Conservation (phyloP, 345 rosid genomes). For the Eucalyptus tenuipes region DNA sequence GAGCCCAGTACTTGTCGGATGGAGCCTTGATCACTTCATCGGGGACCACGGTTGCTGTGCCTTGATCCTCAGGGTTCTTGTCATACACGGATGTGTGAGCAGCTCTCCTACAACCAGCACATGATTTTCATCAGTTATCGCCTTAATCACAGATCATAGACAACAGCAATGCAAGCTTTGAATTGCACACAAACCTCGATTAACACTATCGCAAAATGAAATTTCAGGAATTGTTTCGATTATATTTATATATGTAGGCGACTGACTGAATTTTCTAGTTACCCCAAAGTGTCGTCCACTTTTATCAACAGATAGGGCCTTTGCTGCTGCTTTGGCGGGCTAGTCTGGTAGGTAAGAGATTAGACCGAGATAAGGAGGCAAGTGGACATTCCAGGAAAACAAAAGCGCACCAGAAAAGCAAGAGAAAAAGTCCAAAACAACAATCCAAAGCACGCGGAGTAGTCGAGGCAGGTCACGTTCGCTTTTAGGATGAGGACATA, state of each 20-base stretch:
- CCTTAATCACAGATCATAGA: not conserved
- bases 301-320: not conserved
- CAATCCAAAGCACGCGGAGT: not conserved
- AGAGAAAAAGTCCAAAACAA: not conserved
- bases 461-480: not conserved
- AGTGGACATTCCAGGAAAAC: not conserved
- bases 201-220: not conserved
- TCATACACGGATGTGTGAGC: conserved; percentile 58
- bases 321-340: not conserved
- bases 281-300: not conserved
- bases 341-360: not conserved
- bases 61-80: conserved; percentile 72
- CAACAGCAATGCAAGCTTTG: not conserved
- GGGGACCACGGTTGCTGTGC: conserved; percentile 37
- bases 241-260: not conserved
- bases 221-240: not conserved
- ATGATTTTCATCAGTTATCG: not conserved
- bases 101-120: conserved; percentile 14
- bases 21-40: conserved; percentile 57
- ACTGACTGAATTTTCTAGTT: not conserved
- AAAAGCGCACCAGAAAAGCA: not conserved
- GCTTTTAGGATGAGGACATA: not conserved
- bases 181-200: not conserved
- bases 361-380: not conserved
- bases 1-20: conserved; percentile 88